Evolutionary conservation across 768 basidiomycete genomes (phyloP), one percentile per base, ranked within the genome.

Genomic region (Chlorophyllum brunneum): DNA sequence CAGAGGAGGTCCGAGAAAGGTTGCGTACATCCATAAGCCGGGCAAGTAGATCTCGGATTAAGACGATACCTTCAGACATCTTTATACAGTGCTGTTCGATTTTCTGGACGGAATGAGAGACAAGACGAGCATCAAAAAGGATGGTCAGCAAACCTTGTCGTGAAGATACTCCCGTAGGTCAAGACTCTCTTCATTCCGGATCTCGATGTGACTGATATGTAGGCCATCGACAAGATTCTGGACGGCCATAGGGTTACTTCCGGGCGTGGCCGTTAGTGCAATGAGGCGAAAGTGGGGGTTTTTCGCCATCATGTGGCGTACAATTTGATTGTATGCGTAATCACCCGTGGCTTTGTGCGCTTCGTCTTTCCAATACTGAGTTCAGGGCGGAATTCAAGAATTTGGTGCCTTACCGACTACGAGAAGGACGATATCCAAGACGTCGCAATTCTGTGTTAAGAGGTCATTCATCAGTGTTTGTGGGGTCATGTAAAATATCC

Each of bases 211-310:
- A 59, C 93, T 93, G 50, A 99, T 94, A 62, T 98, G 97, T 9
- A 99, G 71, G 15, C 86, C 84, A 63, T 98, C 92, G n/a, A 98
- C 81, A 30, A 99, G 82, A 4, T 69, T 73, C 67, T 99, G 97
- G 2, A 98, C 86, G n/a, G 85, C 84, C 30, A 93, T 90, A 1
- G 86, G 82, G 38, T 80, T 88, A 56, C 84, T 73, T 37, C 94
- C 95, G 10, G 97, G 97, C 5, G 97, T 99, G 2, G 97, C 97
- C 4, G 93, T 98, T 18, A 99, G 77, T 1, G 97, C 97, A 18
- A 99, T 74, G 7, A 98, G 74, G 13, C 97, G 85, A 63, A 95
- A 95, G 67, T 94, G 81, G 0, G 93, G 93, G 61, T 98, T 98
- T 68, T 90, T 92, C 1, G 91, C 83, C 86, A 94, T 97, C 59